Evolutionary conservation across 352 stramenopile species (phyloP).

Genomic region (Plasmopara muralis): DNA sequence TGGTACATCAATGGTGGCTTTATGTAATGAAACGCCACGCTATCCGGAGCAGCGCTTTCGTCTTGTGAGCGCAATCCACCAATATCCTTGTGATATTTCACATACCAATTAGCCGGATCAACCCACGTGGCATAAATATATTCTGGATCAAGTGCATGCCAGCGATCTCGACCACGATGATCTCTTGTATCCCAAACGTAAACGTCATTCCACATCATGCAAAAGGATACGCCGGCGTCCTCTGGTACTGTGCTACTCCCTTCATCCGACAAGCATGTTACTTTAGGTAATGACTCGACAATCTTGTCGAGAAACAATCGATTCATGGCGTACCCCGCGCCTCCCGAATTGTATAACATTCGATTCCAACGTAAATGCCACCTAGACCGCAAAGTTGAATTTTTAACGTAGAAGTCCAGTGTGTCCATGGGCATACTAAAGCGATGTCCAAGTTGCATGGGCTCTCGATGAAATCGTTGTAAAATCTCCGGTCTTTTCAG

Average conservation of each 20-base stretch:
- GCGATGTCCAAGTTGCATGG: constrained; percentile 70
- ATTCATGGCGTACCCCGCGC: neutral
- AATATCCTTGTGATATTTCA: constrained; percentile 50
- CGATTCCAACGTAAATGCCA: constrained; percentile 41
- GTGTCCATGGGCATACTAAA: constrained; percentile 52
- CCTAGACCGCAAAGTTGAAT: constrained; percentile 32
- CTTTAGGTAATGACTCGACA: constrained; percentile 34
- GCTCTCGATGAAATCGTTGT: constrained; percentile 35
- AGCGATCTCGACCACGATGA: constrained; percentile 51
- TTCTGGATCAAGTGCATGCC: constrained; percentile 52
- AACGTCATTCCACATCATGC: constrained; percentile 70
- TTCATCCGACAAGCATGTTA: constrained; percentile 47
- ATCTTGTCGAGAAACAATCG: constrained; percentile 25
- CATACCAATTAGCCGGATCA: constrained; percentile 49
- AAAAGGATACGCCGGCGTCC: constrained; percentile 67
- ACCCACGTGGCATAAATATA: constrained; percentile 31
- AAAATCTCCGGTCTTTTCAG: constrained; percentile 53
- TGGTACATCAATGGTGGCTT: constrained; percentile 60
- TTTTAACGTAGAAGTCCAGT: constrained; percentile 55
- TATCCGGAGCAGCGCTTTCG: constrained; percentile 50
- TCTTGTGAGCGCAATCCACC: constrained; percentile 39
- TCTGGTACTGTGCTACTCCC: constrained; percentile 60
- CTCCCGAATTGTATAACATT: constrained; percentile 74
- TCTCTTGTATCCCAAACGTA: constrained; percentile 73
- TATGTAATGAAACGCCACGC: constrained; percentile 68